Conservation (phyloP, 2,329 filamentous ascomycete species). For the Proliferodiscus dingleyae region DNA sequence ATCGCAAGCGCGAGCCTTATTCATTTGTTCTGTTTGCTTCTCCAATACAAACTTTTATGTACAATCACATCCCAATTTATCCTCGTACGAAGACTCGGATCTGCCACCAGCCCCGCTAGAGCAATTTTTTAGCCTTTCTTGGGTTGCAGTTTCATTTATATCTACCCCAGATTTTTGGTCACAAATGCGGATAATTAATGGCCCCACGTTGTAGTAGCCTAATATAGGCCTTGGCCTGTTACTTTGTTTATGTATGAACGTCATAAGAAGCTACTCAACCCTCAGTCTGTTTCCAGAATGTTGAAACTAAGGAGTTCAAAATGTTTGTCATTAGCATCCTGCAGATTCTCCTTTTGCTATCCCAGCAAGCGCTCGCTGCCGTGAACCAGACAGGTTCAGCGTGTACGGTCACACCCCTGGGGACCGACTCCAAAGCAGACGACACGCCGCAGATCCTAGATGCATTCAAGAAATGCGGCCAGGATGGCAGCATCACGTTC, state of each 20-base stretch:
- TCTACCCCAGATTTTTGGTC: background rate
- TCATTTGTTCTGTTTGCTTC: too few species aligned
- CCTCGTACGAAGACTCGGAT: too few species aligned
- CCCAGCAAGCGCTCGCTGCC: background rate
- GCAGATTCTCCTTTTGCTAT: background rate
- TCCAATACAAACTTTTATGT: too few species aligned
- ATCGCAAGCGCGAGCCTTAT: too few species aligned
- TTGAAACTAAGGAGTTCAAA: background rate
- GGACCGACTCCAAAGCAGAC: conserved; percentile 20
- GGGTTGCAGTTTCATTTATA: too few species aligned
- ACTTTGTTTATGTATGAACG: background rate
- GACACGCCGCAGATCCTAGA: conserved; percentile 38
- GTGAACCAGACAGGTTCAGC: conserved; percentile 7
- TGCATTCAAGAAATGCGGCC: conserved; percentile 37
- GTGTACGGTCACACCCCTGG: conserved; percentile 12
- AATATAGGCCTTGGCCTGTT: background rate
- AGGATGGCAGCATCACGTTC: conserved; percentile 37
- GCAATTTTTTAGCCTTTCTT: too few species aligned
- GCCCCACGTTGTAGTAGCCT: background rate
- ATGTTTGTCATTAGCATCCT: background rate
- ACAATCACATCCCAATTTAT: too few species aligned
- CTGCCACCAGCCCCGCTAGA: too few species aligned
- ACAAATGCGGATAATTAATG: conserved; percentile 1
- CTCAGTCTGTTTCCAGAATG: background rate
- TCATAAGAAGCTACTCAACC: background rate